Base-by-base conservation (phyloP, 2,329 filamentous ascomycete species). In the Apiospora malaysiana region DNA sequence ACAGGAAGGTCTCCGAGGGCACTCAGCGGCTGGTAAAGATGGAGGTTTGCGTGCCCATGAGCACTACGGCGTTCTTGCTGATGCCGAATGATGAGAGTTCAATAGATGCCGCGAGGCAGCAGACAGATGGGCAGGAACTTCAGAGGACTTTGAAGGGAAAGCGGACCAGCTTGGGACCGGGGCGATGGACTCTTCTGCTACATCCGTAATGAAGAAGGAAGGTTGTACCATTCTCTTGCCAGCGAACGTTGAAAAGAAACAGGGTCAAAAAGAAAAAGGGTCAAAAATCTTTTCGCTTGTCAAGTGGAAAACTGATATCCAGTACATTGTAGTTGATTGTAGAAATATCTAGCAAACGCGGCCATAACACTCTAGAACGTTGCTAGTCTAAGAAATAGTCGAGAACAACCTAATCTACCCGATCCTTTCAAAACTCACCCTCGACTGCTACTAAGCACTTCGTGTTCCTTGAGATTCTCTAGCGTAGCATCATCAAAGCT, bases 1-100 rank as follows among this genome's bases (percentile, higher is more conserved):
- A 76, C 16, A 75, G 76, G 0, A 70, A 71, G 59, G 67, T 49
- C 2, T 63, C 27, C 27, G 23, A 49, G 14, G 73, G 70, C 45
- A 18, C 6, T 8, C 12, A 46, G 45, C 16, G 21, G 16, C 18
- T 21, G 45, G 16, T 46, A 7, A 46, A n/a, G 18, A 46, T 46
- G 45, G 7, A n/a, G 14, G 18, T 46, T 46, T 46, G 2, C 5
- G 45, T 46, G 16, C 45, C 45, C 16, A 46, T 46, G 45, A 46
- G 45, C 18, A 46, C 45, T 21, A n/a, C 45, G 45, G 45, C 16
- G 18, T 46, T 46, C 45, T 46, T 46, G 45, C 45, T 46, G 7
- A 7, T 46, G 45, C 45, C 45, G 16, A n/a, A 21, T 21, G 45
- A 46, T 12, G 45, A 46, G 4, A 46, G 45, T 12, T 46, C 45